phyloP scores from a whole-genome alignment of 176 grass and related monocot species.

The Coix lacrymajobi region DNA sequence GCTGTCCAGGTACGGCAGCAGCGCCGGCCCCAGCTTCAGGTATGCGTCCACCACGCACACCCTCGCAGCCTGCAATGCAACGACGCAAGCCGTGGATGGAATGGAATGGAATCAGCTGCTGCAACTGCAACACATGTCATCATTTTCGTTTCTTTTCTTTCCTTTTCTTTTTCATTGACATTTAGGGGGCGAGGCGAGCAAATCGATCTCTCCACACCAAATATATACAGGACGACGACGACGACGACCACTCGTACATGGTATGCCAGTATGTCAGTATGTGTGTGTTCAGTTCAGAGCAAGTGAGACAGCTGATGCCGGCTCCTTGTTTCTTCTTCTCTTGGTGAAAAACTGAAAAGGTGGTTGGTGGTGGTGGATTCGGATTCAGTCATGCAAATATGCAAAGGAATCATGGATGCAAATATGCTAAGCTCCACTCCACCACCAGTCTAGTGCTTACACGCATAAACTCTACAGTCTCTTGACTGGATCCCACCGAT shows the following conservation, averaged over 20 bases:
- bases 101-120: too few species aligned
- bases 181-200: background rate
- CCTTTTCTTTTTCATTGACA: background rate
- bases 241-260: too few species aligned
- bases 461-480: background rate
- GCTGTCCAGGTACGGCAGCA: constrained; percentile 37
- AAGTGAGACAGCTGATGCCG: background rate
- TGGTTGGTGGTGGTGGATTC: background rate
- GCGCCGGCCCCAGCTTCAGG: constrained; percentile 65
- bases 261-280: background rate
- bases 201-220: background rate
- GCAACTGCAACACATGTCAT: background rate
- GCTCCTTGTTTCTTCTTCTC: background rate
- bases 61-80: constrained; percentile 48
- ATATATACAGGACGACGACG: too few species aligned
- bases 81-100: too few species aligned
- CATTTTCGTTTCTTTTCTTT: background rate
- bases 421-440: background rate
- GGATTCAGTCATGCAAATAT: background rate
- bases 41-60: constrained; percentile 81
- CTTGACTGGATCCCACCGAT: constrained; percentile 16
- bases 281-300: background rate
- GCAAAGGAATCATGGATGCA: background rate
- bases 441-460: background rate
- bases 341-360: background rate